Base-by-base conservation (phyloP, 345 rosid genomes). In the Linum usitatissimum region DNA sequence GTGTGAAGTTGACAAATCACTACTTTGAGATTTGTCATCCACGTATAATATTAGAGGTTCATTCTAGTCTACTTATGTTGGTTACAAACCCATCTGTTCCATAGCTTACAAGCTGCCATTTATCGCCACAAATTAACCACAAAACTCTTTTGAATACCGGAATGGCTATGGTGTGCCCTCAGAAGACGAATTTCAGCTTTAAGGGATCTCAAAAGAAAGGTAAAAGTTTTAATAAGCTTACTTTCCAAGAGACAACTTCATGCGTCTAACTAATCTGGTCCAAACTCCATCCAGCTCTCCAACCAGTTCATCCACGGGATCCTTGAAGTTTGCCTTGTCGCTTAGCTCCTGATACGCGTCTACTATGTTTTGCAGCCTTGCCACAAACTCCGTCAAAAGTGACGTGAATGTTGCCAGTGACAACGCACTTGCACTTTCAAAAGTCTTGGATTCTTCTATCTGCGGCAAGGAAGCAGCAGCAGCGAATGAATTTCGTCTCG, bases 321-420 rank as follows among this genome's bases (percentile, higher is more conserved):
- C 68, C 38, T 13, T 39, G 54, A 70, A 70, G 3, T 53, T 34
- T 9, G 64, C 73, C 53, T 64, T 70, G 54, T 70, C 68, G 18
- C 73, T 63, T 3, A 70, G 64, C 31, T 70, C 73, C 59, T 59
- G 45, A 9, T 49, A 64, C 12, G 73, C 63, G 0, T 70, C 73
- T 9, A 70, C 73, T 20, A 70, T 58, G 40, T 66, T 64, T 42
- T 60, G 73, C 28, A 70, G 73, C 68, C 73, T 64, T 3, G 73
- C 68, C 59, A 64, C 68, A 51, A 60, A 70, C 13, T 70, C 73
- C 23, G 60, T 64, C 68, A 70, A 40, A 51, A 70, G 68, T 1
- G 64, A 64, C 30, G 65, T 49, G 42, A 70, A 70, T 21, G 68
- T 64, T 17, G 73, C 68, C 9, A 64, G 42, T 6, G 73, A 70